These are phyloP conservation scores for Mortierella sp. DNA, from an alignment of 371 early-diverging fungal species.

Conservation along the genomic window DNA sequence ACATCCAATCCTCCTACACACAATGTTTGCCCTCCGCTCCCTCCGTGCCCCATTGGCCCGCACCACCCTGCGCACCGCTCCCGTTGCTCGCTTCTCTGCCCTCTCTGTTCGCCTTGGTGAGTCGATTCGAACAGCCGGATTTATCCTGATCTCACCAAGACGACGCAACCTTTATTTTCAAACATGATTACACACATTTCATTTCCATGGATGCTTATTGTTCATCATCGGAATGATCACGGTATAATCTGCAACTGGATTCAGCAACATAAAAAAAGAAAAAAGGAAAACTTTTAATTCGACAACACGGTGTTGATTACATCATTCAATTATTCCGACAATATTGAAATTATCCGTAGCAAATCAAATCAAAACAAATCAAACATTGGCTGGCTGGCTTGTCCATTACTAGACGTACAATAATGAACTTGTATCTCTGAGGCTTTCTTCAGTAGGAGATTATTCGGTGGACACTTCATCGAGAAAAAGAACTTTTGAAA, in stretches of 20 bases:
- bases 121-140: constrained; percentile 12
- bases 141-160: background rate
- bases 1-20: constrained; percentile 12
- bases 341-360: too few relatives aligned
- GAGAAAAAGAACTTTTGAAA: background rate
- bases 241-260: too few relatives aligned
- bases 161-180: background rate
- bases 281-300: too few relatives aligned
- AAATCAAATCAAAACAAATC: constrained; percentile 2
- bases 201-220: too few relatives aligned
- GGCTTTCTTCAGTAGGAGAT: background rate
- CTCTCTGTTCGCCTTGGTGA: constrained; percentile 56
- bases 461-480: background rate
- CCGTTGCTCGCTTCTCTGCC: constrained; percentile 56
- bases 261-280: too few relatives aligned
- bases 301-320: too few relatives aligned
- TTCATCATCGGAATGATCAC: too few relatives aligned
- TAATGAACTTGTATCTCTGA: too few relatives aligned
- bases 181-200: background rate
- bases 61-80: constrained; percentile 43
- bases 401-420: background rate
- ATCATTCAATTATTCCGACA: too few relatives aligned
- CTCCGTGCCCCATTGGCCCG: constrained; percentile 53
- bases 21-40: constrained; percentile 53
- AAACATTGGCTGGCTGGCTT: background rate